Evolutionary conservation across 2,329 filamentous ascomycete species (phyloP), one percentile per base, ranked within the genome.

Genomic region (Gnomoniopsis smithogilvyi): DNA sequence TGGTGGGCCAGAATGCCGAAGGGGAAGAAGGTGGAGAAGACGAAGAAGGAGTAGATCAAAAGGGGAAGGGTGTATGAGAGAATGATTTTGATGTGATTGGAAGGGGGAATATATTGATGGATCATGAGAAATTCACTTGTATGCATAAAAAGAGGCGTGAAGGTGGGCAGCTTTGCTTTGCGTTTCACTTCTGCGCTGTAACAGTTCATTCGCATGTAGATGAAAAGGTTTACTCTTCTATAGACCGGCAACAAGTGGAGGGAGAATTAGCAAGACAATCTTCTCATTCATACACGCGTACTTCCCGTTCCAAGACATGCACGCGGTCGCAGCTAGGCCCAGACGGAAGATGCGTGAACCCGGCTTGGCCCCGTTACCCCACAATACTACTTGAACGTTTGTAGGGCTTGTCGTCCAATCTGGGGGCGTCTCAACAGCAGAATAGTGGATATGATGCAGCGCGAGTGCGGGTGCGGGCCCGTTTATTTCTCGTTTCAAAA

Each of bases 1-100:
- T 82, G 73, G 72, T 65, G 78, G 66, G 71, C 67, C 2, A 62
- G 73, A 26, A 71, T 75, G 49, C 73, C 73, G 14, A 74, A 74
- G 68, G 67, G 65, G 11, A 70, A 59, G 55, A 65, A 65, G 61
- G 55, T 56, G n/a, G 47, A 60, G 57, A 56, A 57, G 60, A 14
- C 36, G 8, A 51, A 54, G 26, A 38, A 51, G 46, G 21, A 56
- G 36, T 50, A 55, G 8, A 12, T 47, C 10, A 11, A 24, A 11
- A 11, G 45, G 41, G 41, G 8, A 2, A 4, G 41, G 30, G 21
- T 2, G 21, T 11, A 7, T 14, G 17, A 19, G 15, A 43, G 14
- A 24, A 53, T 14, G 21, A n/a, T 7, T 3, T 15, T 48, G 30
- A 33, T 12, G 24, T 45, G 21, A 33, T 21, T 8, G n/a, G 14